These are phyloP conservation scores for Mentha longifolia DNA, from an alignment of 257 asterid species.

Conservation along the genomic window DNA sequence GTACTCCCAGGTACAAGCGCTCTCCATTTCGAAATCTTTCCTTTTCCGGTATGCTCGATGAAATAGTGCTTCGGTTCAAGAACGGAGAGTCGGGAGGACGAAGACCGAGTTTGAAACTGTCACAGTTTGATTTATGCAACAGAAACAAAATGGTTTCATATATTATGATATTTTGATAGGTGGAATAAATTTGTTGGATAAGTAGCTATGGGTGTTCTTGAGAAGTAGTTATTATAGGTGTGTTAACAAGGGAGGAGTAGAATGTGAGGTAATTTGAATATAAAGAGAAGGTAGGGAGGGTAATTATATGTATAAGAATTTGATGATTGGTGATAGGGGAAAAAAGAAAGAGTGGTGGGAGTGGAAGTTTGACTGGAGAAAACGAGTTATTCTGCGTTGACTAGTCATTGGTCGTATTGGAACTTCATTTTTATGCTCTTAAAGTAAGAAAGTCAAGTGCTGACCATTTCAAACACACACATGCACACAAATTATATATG, in stretches of 20 bases:
- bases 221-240: background rate
- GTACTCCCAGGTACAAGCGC: slow-evolving; percentile 49
- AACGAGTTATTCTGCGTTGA: slow-evolving; percentile 55
- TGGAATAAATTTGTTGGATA: background rate
- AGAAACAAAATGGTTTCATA: slow-evolving; percentile 1
- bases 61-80: background rate
- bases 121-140: background rate
- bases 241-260: slow-evolving; percentile 23
- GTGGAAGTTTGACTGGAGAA: slow-evolving; percentile 75
- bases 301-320: background rate
- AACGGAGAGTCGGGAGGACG: background rate
- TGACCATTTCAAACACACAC: slow-evolving; percentile 51
- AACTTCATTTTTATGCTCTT: slow-evolving; percentile 22
- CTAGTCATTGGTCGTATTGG: slow-evolving; percentile 49
- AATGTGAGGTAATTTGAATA: slow-evolving; percentile 38
- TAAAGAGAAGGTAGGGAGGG: slow-evolving; percentile 40
- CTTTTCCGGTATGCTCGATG: background rate
- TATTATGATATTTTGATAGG: background rate
- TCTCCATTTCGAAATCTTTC: slow-evolving; percentile 48
- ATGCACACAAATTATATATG: background rate
- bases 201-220: background rate
- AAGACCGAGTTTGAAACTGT: background rate
- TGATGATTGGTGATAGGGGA: background rate
- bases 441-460: slow-evolving; percentile 34
- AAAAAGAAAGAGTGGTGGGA: slow-evolving; percentile 37